These are phyloP conservation scores for Fagus sylvatica DNA, from an alignment of 306 rosid species.

Conservation along the genomic window DNA sequence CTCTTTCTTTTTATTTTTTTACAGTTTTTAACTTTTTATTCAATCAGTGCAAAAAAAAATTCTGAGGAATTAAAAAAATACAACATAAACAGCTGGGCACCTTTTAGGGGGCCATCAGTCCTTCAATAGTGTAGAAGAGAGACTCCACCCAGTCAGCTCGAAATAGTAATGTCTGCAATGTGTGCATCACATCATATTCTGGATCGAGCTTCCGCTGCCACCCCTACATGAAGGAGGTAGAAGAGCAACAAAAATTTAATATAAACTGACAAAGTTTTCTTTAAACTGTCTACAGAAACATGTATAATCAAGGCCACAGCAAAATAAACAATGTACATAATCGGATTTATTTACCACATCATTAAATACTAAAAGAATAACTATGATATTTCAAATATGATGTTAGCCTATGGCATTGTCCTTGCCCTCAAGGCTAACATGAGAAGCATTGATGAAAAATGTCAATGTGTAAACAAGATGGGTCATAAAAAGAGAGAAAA, in stretches of 20 bases:
- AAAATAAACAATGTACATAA: neutral
- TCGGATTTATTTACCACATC: neutral
- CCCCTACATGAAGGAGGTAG: conserved; percentile 43
- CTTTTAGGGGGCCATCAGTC: conserved; percentile 59
- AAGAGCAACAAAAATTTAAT: neutral
- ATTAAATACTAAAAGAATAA: neutral
- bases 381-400: neutral
- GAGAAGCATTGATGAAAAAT: neutral
- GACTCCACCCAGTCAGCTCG: conserved; percentile 68
- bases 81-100: neutral
- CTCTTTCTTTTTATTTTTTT: neutral
- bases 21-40: neutral
- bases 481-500: neutral
- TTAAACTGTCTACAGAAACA: neutral
- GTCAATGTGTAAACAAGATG: neutral
- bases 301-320: neutral
- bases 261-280: neutral
- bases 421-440: neutral
- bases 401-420: neutral
- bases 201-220: conserved; percentile 91
- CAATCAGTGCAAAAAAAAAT: neutral
- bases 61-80: neutral
- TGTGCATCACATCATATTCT: conserved; percentile 58
- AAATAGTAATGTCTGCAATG: conserved; percentile 59
- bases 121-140: conserved; percentile 57